Percentiles rank a stretch among this genome's conserved stretches.
Conservation (phyloP, 495 filamentous ascomycete genomes). For the Trichoderma gamsii region DNA sequence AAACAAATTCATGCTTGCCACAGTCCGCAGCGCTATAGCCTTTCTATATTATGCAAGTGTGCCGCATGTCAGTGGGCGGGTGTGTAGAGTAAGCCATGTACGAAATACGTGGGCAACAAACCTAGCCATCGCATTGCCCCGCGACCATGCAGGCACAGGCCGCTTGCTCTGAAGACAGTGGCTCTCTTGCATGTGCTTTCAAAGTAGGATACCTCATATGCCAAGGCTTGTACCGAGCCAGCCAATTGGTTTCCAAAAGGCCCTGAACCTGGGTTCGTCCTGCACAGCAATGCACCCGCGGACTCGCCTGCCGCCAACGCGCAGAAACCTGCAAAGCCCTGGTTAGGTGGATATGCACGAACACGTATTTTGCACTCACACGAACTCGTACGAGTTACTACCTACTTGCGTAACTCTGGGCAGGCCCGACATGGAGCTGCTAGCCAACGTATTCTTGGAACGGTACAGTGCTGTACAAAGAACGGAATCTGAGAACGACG, state of each 20-base stretch:
- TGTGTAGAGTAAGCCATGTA: neutral
- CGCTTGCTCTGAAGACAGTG: neutral
- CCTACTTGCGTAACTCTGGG: too few species aligned
- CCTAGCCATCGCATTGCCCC: neutral
- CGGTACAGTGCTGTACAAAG: too few species aligned
- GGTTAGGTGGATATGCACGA: too few species aligned
- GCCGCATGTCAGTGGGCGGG: neutral
- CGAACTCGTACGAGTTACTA: too few species aligned
- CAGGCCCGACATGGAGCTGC: too few species aligned
- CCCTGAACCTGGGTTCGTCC: neutral
- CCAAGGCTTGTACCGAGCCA: neutral
- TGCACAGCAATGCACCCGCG: neutral
- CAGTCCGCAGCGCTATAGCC: neutral
- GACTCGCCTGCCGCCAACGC: neutral
- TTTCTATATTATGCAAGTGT: neutral
- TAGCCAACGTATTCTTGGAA: too few species aligned
- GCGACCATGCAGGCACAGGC: constrained; percentile 2
- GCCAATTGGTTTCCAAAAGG: neutral
- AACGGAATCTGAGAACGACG: too few species aligned
- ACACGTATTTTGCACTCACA: too few species aligned
- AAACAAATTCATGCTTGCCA: neutral
- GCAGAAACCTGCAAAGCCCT: neutral
- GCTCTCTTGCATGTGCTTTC: neutral
- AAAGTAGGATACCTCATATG: neutral
- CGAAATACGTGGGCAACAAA: neutral